These are phyloP conservation scores for Spatholobus suberectus DNA, from an alignment of 306 rosid genomes.

Conservation along the genomic window DNA sequence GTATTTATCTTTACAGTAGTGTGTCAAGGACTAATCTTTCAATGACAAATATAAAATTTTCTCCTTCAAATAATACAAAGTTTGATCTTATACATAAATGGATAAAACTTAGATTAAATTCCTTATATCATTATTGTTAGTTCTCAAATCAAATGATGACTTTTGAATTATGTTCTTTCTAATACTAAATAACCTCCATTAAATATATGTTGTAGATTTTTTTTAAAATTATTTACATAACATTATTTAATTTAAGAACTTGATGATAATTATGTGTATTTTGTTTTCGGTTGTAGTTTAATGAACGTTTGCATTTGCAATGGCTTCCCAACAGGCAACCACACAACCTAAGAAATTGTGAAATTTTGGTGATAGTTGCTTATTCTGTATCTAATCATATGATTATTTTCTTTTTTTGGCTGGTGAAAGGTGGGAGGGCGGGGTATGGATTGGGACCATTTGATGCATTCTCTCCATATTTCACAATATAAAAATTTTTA, in stretches of 20 bases:
- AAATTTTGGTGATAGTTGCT: not conserved
- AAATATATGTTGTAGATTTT: not conserved
- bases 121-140: not conserved
- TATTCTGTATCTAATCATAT: not conserved
- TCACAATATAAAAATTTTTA: not conserved
- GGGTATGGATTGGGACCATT: constrained; percentile 25
- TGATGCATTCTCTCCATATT: constrained; percentile 4
- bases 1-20: constrained; percentile 5
- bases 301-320: not conserved
- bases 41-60: not conserved
- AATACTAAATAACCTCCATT: not conserved
- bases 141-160: not conserved
- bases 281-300: not conserved
- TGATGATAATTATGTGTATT: not conserved
- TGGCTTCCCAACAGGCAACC: not conserved
- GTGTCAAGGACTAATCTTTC: not conserved
- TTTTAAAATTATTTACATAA: not conserved
- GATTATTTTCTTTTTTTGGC: not conserved
- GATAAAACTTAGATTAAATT: not conserved
- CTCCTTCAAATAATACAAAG: not conserved
- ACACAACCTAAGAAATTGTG: not conserved
- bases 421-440: not conserved
- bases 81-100: not conserved
- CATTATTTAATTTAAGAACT: not conserved
- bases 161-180: too few relatives aligned